Evolutionary conservation across 371 early-diverging fungal genomes (phyloP).

Genomic region (Capillidium heterosporum): DNA sequence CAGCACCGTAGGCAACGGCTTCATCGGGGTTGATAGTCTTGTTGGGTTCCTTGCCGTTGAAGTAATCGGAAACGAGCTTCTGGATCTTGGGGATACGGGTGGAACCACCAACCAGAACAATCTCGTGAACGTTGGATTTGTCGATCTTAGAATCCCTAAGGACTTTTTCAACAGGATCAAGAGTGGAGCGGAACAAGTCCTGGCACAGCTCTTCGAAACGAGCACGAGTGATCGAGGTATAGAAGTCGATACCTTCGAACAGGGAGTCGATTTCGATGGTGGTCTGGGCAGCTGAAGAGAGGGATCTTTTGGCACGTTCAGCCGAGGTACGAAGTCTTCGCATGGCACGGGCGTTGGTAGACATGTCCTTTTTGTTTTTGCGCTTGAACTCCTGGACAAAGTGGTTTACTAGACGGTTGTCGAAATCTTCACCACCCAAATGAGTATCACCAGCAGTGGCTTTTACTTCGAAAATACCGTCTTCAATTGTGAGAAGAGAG

Average conservation of each 20-base stretch:
- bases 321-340: conserved; percentile 72
- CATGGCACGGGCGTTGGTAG: conserved; percentile 55
- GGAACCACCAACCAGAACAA: conserved; percentile 98
- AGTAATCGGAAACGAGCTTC: conserved; percentile 90
- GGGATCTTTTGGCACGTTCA: conserved; percentile 78
- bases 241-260: conserved; percentile 81
- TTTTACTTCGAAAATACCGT: conserved; percentile 71
- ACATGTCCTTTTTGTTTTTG: conserved; percentile 43
- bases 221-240: conserved; percentile 89
- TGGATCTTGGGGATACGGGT: conserved; percentile 99
- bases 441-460: conserved; percentile 79
- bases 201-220: conserved; percentile 94
- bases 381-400: conserved; percentile 56
- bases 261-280: conserved; percentile 68
- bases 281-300: conserved; percentile 52
- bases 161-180: conserved; percentile 91
- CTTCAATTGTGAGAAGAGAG: conserved; percentile 70
- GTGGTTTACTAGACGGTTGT: too few relatives aligned
- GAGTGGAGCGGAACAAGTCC: conserved; percentile 82
- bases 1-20: conserved; percentile 97
- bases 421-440: too few relatives aligned
- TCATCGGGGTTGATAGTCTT: conserved; percentile 97
- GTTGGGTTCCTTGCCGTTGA: conserved; percentile 96
- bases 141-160: conserved; percentile 86
- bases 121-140: conserved; percentile 83